Conservation (phyloP, 768 basidiomycete genomes). For the Sistotremastrum suecicum region DNA sequence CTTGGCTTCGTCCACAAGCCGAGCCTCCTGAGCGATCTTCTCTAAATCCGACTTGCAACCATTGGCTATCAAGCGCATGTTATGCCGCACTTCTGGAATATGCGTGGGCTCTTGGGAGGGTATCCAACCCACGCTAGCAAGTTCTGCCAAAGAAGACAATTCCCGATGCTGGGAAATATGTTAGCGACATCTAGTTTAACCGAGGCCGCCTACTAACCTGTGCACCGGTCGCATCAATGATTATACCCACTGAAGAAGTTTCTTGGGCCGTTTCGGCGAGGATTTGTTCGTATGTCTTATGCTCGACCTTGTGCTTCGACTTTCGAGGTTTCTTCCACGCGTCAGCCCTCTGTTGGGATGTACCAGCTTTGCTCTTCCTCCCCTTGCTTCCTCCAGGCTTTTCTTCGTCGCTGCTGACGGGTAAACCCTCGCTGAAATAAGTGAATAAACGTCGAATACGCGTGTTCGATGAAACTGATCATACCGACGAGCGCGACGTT, state of each 20-base stretch:
- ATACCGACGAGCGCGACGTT: slow-evolving; percentile 29
- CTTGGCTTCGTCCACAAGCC: slow-evolving; percentile 65
- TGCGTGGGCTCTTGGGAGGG: slow-evolving; percentile 77
- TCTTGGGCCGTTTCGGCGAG: slow-evolving; percentile 73
- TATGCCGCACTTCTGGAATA: slow-evolving; percentile 95
- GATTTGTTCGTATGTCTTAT: slow-evolving; percentile 96
- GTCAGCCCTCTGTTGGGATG: slow-evolving; percentile 40
- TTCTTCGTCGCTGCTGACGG: slow-evolving; percentile 59
- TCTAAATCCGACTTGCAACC: slow-evolving; percentile 75
- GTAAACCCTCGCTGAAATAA: slow-evolving; percentile 27
- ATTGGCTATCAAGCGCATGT: slow-evolving; percentile 76
- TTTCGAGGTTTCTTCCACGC: slow-evolving; percentile 82
- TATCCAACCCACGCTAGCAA: slow-evolving; percentile 68
- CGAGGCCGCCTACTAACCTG: slow-evolving; percentile 40
- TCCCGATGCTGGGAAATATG: slow-evolving; percentile 54
- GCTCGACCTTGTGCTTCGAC: slow-evolving; percentile 71
- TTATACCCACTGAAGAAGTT: slow-evolving; percentile 49
- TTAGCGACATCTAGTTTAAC: not conserved
- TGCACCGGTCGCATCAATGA: slow-evolving; percentile 90
- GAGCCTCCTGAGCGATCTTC: slow-evolving; percentile 82
- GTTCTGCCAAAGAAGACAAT: slow-evolving; percentile 69
- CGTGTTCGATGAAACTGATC: not conserved
- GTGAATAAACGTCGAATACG: not conserved
- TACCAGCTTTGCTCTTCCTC: slow-evolving; percentile 35
- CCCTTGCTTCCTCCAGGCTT: slow-evolving; percentile 31